These are phyloP conservation scores for Podila verticillata DNA, from an alignment of 192 early-diverging fungal species.

Conservation along the genomic window DNA sequence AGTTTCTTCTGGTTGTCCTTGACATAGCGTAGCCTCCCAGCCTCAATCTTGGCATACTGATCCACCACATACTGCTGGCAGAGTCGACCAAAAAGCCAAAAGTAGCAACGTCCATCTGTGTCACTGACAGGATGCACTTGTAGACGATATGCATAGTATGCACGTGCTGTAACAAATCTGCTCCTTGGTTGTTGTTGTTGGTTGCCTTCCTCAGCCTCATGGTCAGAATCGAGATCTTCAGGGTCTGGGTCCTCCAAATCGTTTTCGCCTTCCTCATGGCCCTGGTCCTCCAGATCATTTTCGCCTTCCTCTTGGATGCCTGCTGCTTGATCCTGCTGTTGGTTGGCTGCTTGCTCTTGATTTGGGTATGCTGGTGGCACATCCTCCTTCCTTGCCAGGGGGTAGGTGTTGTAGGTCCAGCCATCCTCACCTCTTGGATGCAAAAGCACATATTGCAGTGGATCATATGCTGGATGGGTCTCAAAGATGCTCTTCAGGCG, in stretches of 20 bases:
- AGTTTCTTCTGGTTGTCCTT: constrained; percentile 3
- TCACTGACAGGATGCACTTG: constrained; percentile 7
- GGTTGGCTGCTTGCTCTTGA: constrained; percentile 4
- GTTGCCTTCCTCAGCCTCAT: too few species aligned
- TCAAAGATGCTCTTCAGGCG: constrained; percentile 5
- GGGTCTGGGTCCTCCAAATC: too few species aligned
- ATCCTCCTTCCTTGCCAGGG: neutral
- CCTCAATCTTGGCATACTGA: constrained; percentile 40
- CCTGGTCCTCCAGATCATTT: neutral
- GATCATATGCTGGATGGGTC: constrained; percentile 8
- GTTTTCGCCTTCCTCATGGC: too few species aligned
- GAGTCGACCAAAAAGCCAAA: constrained; percentile 23
- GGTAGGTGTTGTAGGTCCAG: constrained; percentile 7
- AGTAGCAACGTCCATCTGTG: constrained; percentile 3
- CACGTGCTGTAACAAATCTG: constrained; percentile 2
- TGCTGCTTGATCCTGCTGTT: too few species aligned
- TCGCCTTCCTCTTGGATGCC: too few species aligned
- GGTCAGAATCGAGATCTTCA: too few species aligned
- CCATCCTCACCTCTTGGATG: constrained; percentile 22
- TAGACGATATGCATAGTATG: constrained; percentile 14
- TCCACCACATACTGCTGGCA: constrained; percentile 41
- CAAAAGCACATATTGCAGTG: constrained; percentile 27
- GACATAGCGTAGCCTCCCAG: constrained; percentile 11
- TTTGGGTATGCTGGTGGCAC: neutral
- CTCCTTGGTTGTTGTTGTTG: too few species aligned